A percentile compares a stretch with the other conserved stretches of the same genome.
These are phyloP conservation scores for Cercospora sp. DNA, from an alignment of 2,329 filamentous ascomycete genomes.

Conservation along the genomic window DNA sequence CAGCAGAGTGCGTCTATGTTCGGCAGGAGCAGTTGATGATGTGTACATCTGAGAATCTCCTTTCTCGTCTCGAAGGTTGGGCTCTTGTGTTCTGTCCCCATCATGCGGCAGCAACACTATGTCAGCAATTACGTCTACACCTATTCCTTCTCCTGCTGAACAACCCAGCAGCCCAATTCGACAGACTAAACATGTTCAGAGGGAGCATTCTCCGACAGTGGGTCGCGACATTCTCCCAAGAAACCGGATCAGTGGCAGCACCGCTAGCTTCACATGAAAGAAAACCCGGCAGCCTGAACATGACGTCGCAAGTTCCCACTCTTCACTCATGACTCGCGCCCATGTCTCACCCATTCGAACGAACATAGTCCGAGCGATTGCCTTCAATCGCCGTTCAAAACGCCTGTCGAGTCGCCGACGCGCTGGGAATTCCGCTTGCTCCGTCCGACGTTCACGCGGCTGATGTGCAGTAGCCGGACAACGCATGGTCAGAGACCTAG, in stretches of 20 bases:
- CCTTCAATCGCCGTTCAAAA: neutral
- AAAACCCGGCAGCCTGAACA: neutral
- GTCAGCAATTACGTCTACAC: neutral
- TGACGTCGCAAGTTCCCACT: neutral
- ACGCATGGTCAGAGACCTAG: neutral
- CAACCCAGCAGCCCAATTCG: neutral
- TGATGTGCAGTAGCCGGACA: conserved; percentile 7
- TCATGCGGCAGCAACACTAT: neutral
- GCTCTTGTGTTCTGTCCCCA: neutral
- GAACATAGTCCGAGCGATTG: neutral
- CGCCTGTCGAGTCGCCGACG: neutral
- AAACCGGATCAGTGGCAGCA: neutral
- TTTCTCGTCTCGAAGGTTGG: neutral
- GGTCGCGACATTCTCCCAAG: conserved; percentile 1
- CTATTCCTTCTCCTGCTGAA: neutral
- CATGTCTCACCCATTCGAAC: neutral
- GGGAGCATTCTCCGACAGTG: neutral
- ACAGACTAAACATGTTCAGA: neutral
- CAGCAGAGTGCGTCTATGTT: neutral
- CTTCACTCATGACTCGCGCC: neutral
- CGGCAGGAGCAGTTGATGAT: neutral
- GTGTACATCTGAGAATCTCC: neutral
- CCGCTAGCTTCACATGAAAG: neutral
- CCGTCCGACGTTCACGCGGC: conserved; percentile 2
- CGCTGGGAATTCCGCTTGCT: neutral